Base-by-base conservation (phyloP, 345 rosid genomes). In the Hibiscus tridactylites region DNA sequence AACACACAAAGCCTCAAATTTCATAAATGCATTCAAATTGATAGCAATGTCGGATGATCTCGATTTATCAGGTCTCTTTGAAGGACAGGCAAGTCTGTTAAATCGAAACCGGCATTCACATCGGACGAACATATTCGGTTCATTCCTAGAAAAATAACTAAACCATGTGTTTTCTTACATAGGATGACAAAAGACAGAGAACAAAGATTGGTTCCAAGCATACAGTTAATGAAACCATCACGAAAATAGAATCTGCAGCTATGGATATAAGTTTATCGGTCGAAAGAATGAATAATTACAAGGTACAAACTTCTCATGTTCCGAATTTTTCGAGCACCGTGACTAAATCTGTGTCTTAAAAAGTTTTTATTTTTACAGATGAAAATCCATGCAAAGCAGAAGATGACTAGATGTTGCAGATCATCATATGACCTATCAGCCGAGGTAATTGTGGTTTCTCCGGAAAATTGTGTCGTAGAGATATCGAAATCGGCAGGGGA, bases 31-130 rank as follows among this genome's bases (percentile, higher is more conserved):
- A 33, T 94, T 94, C 75, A 88, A 88, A 73, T 76, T 94, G 85
- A 91, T 91, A 80, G 97, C 97, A 66, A 91, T 91, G 98, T 94
- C 96, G 46, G 82, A 82, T 53, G 98, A 94, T 77, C 90, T 93
- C 17, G 97, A 93, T 85, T 81, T 94, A 82, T 94, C 96, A 35
- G 95, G 97, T 77, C 96, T 90, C 11, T 94, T 94, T 12, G 92
- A 87, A 87, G 93, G 84, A 74, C 85, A 83, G 86, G 98, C 79
- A 80, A 81, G 88, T 61, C 65, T 31, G 21, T 31, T 61, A 53
- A 65, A 28, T 61, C 75, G 58, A 49, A 74, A 29, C 39, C 46
- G 60, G 11, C 10, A 33, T 50, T 67, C 11, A 24, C 54, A 31
- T 63, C 29, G 15, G 9, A 16, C 17, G 8, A 67, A 44, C 63